Evolutionary conservation across 257 asterid species (phyloP).

Genomic region (Henckelia pumila): DNA sequence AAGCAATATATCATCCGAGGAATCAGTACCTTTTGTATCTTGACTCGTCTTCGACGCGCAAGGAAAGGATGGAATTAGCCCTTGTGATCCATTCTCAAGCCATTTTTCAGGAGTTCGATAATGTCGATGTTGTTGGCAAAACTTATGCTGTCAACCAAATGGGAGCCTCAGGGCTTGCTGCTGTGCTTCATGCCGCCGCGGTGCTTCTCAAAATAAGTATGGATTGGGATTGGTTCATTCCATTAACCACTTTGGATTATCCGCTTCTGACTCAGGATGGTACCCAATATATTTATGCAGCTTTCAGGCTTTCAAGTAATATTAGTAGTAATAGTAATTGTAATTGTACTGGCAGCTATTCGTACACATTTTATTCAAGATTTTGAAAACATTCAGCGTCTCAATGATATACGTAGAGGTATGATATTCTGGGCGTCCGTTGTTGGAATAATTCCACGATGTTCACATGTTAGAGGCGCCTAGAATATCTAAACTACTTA

Average conservation of each 20-base stretch:
- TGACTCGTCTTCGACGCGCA: conserved; percentile 32
- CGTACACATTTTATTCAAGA: too few species aligned
- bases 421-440: too few species aligned
- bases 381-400: too few species aligned
- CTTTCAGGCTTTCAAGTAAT: neutral
- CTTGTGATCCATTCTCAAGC: conserved; percentile 3
- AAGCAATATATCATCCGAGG: conserved; percentile 54
- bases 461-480: too few species aligned
- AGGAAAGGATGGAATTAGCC: conserved; percentile 34
- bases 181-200: conserved; percentile 57
- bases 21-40: conserved; percentile 56
- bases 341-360: neutral
- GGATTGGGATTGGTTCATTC: conserved; percentile 59
- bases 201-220: conserved; percentile 40
- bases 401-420: too few species aligned
- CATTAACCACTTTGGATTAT: conserved; percentile 48
- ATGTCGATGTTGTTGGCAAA: conserved; percentile 48
- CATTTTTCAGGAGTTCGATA: conserved; percentile 43
- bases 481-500: too few species aligned
- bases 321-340: neutral
- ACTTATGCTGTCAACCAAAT: conserved; percentile 37
- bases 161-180: conserved; percentile 56
- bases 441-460: too few species aligned
- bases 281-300: conserved; percentile 12
- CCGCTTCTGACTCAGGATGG: conserved; percentile 61